Base-by-base conservation (phyloP, 1,139 yeast genomes). In the Candida sojae region DNA sequence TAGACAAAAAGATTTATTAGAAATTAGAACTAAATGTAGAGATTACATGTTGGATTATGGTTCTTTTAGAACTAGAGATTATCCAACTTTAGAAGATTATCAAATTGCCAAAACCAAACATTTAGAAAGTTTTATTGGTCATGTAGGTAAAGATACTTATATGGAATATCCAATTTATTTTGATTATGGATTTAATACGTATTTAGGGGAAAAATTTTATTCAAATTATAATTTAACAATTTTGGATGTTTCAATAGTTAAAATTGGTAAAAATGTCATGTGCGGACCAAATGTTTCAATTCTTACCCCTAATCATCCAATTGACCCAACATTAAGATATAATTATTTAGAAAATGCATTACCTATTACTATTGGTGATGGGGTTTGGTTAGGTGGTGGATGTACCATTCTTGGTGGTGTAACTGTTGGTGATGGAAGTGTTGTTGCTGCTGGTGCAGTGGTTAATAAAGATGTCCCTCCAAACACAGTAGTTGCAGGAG, bases 381-480 rank as follows among this genome's bases (percentile, higher is more conserved):
- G 80, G 50, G 86, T 82, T 13, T 86, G 92, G 92, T 68, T 86
- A 42, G 88, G 88, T 8, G 74, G 83, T 2, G 72, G 75, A 43
- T 78, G 70, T 23, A 68, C 70, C 1, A 73, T 86, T 5, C 64
- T 85, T 46, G 87, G 88, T 2, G 91, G 90, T 2, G 86, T 84
- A 11, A 82, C 79, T 1, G 75, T 86, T 45, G 91, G 91, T 6
- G 77, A 80, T 35, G 79, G 79, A 1, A 73, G 77, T n/a, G 83
- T 83, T 0, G 70, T 86, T 43, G 92, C 85, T 6, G 88, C 91
- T 6, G 89, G 88, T 4, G 67, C 83, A 5, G 83, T 84, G 1
- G 89, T 86, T 26, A 75, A 75, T 33, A 78, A 67, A 53, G 80
- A 76, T 52, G 75, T 84, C 21, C 84, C 86, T 1, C 67, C 77